Evolutionary conservation across 768 basidiomycete genomes (phyloP).

Genomic region (Fomitopsis serialis): DNA sequence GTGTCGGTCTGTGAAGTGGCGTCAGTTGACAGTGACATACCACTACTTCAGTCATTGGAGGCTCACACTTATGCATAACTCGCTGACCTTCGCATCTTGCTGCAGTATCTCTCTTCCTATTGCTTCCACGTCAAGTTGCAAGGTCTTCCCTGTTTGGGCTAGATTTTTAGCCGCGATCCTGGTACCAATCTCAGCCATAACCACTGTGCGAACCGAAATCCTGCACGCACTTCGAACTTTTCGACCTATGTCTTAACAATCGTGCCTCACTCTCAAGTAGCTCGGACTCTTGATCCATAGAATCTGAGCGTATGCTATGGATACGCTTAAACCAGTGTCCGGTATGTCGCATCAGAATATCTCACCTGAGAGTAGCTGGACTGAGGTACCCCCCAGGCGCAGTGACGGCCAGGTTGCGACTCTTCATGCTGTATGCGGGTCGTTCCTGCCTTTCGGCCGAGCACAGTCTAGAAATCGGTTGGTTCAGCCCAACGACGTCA

Average conservation of each 20-base stretch:
- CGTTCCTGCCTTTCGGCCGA: too few relatives aligned
- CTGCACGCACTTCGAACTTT: slow-evolving; percentile 24
- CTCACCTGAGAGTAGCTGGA: neutral
- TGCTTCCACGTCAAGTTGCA: slow-evolving; percentile 20
- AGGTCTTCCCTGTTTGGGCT: slow-evolving; percentile 18
- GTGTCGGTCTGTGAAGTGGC: neutral
- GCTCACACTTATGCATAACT: slow-evolving; percentile 26
- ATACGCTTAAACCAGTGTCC: neutral
- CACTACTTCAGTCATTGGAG: neutral
- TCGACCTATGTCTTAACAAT: slow-evolving; percentile 23
- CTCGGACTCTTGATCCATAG: slow-evolving; percentile 21
- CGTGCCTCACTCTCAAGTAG: slow-evolving; percentile 24
- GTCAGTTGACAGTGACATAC: neutral
- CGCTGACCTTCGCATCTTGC: slow-evolving; percentile 21
- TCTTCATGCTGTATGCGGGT: too few relatives aligned
- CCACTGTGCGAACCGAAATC: too few relatives aligned
- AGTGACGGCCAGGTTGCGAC: too few relatives aligned
- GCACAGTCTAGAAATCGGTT: too few relatives aligned
- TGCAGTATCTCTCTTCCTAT: slow-evolving; percentile 15
- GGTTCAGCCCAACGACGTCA: too few relatives aligned
- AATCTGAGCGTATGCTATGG: slow-evolving; percentile 21
- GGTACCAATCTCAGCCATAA: neutral
- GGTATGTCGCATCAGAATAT: neutral
- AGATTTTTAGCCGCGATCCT: slow-evolving; percentile 23
- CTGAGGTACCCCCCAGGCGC: neutral